Evolutionary conservation across 108 stramenopile species (phyloP), one percentile per base, ranked within the genome.

Genomic region (Nitzschia inconspicua): DNA sequence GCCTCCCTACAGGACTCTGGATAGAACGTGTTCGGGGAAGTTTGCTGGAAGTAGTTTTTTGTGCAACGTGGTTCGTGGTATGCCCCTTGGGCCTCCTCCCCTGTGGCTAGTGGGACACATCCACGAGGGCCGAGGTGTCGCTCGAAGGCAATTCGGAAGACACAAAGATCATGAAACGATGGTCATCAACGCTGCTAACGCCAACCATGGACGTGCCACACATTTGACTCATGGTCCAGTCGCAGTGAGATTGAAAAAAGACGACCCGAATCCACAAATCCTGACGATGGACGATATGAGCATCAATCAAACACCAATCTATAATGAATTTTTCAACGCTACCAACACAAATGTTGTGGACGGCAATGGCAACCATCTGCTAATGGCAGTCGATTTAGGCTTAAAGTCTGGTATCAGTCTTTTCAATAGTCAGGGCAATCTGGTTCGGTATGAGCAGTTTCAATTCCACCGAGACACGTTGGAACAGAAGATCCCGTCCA

Each of bases 61-160:
- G 53, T 72, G 67, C 52, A 54, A 73, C 25, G 49, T 66, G 8
- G 80, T 85, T 3, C 62, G 67, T 20, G 25, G 57, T 16, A 65
- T 76, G 68, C 52, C 47, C 0, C 13, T 41, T 23, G 65, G 73
- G 2, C 47, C 67, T 13, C 87, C 83, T 0, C 48, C 60, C 13
- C 51, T 86, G 11, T 86, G 84, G 85, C 52, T 86, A 0, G 83
- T 84, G 54, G 84, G 84, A 23, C 86, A 88, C 55, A 89, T 89
- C 60, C 88, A 89, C 51, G 88, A 89, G 67, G 71, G 69, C 3
- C 44, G 85, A 42, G 88, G 88, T 29, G 60, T 70, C 18, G 26
- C 46, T 9, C 58, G 70, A 40, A 67, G 68, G 10, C n/a, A 47
- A 3, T 76, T 76, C 56, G 41, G 43, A 2, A 26, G 20, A 23